Percentiles rank a stretch among this genome's conserved stretches.
These are phyloP conservation scores for Arachnopeziza araneosa DNA, from an alignment of 2,329 filamentous ascomycete genomes.

Conservation along the genomic window DNA sequence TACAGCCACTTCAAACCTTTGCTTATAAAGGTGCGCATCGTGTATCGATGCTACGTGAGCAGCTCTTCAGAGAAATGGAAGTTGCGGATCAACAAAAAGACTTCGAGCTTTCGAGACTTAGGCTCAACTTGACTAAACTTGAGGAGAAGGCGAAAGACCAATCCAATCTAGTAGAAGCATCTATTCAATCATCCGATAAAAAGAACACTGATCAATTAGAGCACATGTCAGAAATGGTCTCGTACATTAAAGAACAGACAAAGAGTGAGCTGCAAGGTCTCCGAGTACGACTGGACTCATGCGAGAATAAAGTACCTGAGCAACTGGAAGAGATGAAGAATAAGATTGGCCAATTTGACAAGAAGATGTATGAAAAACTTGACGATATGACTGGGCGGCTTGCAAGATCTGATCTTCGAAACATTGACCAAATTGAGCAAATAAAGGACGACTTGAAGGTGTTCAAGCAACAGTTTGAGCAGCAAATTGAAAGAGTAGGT, in stretches of 20 bases:
- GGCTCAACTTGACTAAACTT: neutral
- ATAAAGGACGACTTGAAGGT: neutral
- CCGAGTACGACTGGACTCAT: neutral
- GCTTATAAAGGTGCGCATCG: neutral
- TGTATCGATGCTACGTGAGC: neutral
- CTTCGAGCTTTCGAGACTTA: neutral
- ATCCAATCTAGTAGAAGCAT: neutral
- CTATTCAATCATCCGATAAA: neutral
- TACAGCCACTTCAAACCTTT: neutral
- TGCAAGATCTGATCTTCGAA: slow-evolving; percentile 4
- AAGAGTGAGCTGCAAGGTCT: neutral
- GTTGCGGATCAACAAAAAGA: neutral
- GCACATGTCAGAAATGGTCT: neutral
- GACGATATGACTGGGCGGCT: neutral
- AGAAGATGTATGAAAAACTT: neutral
- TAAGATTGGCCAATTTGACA: neutral
- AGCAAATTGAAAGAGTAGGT: no score
- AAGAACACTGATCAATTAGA: neutral
- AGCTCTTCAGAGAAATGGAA: neutral
- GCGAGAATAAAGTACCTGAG: neutral
- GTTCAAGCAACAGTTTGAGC: no score
- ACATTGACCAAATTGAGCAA: slow-evolving; percentile 2
- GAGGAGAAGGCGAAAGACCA: neutral
- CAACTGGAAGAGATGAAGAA: neutral
- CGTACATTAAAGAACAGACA: neutral